A percentile compares a stretch with the other conserved stretches of the same genome.
Evolutionary conservation across 2,329 filamentous ascomycete genomes (phyloP).

Genomic region (Trichophyton verrucosum): DNA sequence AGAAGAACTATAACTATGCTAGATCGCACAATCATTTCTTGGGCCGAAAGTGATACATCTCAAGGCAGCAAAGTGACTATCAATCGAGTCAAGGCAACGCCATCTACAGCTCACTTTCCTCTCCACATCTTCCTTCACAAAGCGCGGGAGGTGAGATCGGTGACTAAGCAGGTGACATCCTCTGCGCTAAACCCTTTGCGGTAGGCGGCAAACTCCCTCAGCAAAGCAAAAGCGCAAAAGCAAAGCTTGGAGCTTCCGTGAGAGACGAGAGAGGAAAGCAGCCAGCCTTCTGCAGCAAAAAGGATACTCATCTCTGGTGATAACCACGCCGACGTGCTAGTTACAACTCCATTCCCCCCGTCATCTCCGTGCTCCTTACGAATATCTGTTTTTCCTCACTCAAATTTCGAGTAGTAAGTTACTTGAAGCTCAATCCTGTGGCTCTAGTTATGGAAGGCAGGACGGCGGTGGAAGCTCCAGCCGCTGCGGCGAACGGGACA

Average conservation of each 20-base stretch:
- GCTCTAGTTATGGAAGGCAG: background rate
- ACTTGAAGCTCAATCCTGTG: background rate
- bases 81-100: no score
- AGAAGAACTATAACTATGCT: no score
- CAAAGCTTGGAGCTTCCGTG: background rate
- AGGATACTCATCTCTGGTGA: background rate
- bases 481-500: slow-evolving; percentile 4
- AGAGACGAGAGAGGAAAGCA: background rate
- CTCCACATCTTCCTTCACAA: background rate
- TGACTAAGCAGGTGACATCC: background rate
- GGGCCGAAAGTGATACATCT: no score
- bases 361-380: background rate
- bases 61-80: no score
- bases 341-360: no score
- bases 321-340: background rate
- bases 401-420: background rate
- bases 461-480: background rate
- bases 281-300: background rate
- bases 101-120: no score
- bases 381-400: background rate
- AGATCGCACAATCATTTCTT: no score
- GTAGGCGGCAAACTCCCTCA: background rate
- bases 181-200: background rate
- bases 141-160: background rate
- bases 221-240: background rate